These are phyloP conservation scores for Gilbertella persicaria DNA, from an alignment of 371 early-diverging fungal species.

Conservation along the genomic window DNA sequence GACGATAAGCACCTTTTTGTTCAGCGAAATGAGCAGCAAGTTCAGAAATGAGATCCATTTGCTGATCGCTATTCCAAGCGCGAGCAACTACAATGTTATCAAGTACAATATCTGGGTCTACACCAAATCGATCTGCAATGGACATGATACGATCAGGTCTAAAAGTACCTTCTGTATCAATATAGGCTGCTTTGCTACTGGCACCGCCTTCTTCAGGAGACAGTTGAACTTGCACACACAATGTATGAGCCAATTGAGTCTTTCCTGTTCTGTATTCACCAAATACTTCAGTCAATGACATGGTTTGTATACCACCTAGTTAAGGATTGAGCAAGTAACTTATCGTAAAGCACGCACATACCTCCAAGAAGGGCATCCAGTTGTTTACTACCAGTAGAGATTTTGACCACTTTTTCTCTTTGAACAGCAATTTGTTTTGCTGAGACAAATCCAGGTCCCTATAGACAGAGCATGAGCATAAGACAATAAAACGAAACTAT, in stretches of 20 bases:
- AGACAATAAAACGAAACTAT: background rate
- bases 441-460: conserved; percentile 73
- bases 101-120: conserved; percentile 65
- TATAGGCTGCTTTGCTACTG: conserved; percentile 76
- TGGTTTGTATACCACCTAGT: conserved; percentile 84
- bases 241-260: conserved; percentile 78
- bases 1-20: conserved; percentile 63
- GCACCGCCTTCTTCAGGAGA: conserved; percentile 66
- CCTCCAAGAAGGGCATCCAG: conserved; percentile 89
- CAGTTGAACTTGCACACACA: conserved; percentile 79
- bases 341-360: too few relatives aligned
- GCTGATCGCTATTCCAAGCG: conserved; percentile 85
- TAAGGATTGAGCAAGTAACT: background rate
- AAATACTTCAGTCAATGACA: conserved; percentile 87
- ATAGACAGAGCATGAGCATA: background rate
- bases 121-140: conserved; percentile 77
- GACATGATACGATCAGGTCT: conserved; percentile 77
- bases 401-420: conserved; percentile 77
- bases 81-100: conserved; percentile 77
- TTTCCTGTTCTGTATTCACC: conserved; percentile 86
- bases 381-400: conserved; percentile 90
- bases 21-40: conserved; percentile 76
- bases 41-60: conserved; percentile 75
- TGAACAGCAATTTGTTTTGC: conserved; percentile 82
- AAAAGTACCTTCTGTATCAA: conserved; percentile 86